Base-by-base conservation (phyloP, 2,329 filamentous ascomycete species). In the Xylariaceae sp. region DNA sequence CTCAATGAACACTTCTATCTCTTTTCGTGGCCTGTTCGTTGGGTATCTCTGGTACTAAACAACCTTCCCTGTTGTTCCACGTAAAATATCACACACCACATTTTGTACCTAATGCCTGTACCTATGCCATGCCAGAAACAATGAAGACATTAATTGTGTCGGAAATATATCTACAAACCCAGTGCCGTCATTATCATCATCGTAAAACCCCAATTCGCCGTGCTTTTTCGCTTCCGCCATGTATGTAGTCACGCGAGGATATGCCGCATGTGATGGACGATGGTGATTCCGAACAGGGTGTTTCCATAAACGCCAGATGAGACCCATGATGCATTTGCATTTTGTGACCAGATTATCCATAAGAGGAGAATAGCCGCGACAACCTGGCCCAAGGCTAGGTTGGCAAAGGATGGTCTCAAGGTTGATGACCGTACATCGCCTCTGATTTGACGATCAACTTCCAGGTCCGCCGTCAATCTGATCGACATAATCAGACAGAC, bases 191-290 rank as follows among this genome's bases (percentile, higher is more conserved):
- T 32, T 19, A 37, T 32, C 31, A 8, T 41, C 50, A 43, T 46
- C 34, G 12, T n/a, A 19, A 34, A 27, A 30, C 46, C 6, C n/a
- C 19, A 19, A 9, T 32, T 37, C 40, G n/a, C 4, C 32, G 42
- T 19, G 19, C 9, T 46, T 40, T 9, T 8, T 45, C 26, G 31
- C 35, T 19, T 8, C 42, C 42, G 30, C 34, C 5, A 26, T 34
- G 26, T 19, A 42, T 9, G 34, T 32, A 26, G 31, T 49, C 58
- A 67, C 27, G 55, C 51, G 46, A 70, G 66, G 5, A 65, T 60
- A 54, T 70, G 68, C 65, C 64, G 65, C 48, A 66, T 56, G 32
- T 69, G 68, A 56, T 70, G 68, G 49, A 61, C 55, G 19, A 69
- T 65, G 50, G 61, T 62, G 29, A 57, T 56, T 8, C 65, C 62